Conservation (phyloP, 2,329 filamentous ascomycete genomes). For the Samsoniella hepiali region DNA sequence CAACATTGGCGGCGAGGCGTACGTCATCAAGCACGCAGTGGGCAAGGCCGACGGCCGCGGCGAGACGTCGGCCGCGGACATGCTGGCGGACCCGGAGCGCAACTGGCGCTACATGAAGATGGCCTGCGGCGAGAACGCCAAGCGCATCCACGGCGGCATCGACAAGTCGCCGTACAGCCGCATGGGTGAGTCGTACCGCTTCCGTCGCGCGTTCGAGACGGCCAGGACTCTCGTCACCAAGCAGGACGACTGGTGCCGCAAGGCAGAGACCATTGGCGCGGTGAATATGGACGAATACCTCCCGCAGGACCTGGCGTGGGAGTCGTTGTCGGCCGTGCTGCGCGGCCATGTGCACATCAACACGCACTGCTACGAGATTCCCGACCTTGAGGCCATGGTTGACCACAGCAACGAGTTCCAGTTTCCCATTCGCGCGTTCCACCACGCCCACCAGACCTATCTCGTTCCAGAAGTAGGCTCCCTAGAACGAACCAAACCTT, state of each 20-base stretch:
- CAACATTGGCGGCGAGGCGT: slow-evolving; percentile 71
- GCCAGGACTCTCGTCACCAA: slow-evolving; percentile 53
- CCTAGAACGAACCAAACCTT: not conserved
- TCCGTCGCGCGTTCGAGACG: slow-evolving; percentile 65
- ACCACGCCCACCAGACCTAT: slow-evolving; percentile 20
- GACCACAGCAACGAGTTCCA: slow-evolving; percentile 70
- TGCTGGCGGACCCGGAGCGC: slow-evolving; percentile 63
- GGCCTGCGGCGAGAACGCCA: slow-evolving; percentile 71
- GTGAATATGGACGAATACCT: slow-evolving; percentile 55
- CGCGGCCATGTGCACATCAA: slow-evolving; percentile 67
- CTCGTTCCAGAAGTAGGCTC: slow-evolving; percentile 49
- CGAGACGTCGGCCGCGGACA: slow-evolving; percentile 60
- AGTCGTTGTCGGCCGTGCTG: slow-evolving; percentile 59
- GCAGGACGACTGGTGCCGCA: slow-evolving; percentile 67
- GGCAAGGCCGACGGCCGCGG: slow-evolving; percentile 56
- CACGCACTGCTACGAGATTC: slow-evolving; percentile 68
- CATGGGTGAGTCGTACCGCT: slow-evolving; percentile 67
- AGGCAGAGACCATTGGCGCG: slow-evolving; percentile 48
- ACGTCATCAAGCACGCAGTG: slow-evolving; percentile 64
- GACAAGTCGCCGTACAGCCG: slow-evolving; percentile 56
- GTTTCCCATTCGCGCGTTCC: slow-evolving; percentile 38
- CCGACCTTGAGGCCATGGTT: slow-evolving; percentile 67
- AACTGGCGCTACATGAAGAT: slow-evolving; percentile 73
- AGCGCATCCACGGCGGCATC: slow-evolving; percentile 55
- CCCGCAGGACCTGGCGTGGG: slow-evolving; percentile 61